phyloP scores from a whole-genome alignment of 2,329 filamentous ascomycete genomes.

The Epichloe glyceriae region DNA sequence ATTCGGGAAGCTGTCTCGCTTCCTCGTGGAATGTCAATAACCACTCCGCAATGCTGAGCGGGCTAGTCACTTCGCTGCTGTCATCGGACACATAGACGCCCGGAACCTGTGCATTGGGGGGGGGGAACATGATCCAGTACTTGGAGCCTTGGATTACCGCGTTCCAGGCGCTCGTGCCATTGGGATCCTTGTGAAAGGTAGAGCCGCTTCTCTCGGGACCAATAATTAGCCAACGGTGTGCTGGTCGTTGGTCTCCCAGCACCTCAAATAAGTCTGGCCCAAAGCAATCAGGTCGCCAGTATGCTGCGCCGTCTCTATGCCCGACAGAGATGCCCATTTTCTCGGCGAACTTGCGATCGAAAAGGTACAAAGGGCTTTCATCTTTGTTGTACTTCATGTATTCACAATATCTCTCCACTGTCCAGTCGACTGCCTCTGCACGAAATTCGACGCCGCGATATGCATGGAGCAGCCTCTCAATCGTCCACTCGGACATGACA shows the following conservation, averaged over 20 bases:
- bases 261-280: slow-evolving; percentile 76
- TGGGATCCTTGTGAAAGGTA: slow-evolving; percentile 82
- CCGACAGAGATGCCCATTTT: slow-evolving; percentile 68
- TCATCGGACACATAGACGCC: slow-evolving; percentile 85
- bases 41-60: slow-evolving; percentile 95
- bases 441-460: slow-evolving; percentile 62
- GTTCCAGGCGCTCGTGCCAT: slow-evolving; percentile 77
- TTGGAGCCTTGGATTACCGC: slow-evolving; percentile 81
- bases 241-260: slow-evolving; percentile 64
- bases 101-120: slow-evolving; percentile 62
- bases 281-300: slow-evolving; percentile 75
- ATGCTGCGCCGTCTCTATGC: slow-evolving; percentile 38
- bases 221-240: slow-evolving; percentile 85
- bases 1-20: slow-evolving; percentile 62
- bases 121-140: slow-evolving; percentile 98
- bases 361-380: slow-evolving; percentile 85
- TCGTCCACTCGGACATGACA: slow-evolving; percentile 60
- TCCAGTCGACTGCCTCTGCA: slow-evolving; percentile 91
- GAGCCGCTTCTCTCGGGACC: slow-evolving; percentile 78
- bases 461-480: slow-evolving; percentile 48
- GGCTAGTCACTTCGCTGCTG: slow-evolving; percentile 84
- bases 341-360: slow-evolving; percentile 74
- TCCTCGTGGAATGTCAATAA: slow-evolving; percentile 78
- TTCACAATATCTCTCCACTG: slow-evolving; percentile 61
- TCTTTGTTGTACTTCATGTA: slow-evolving; percentile 74